Conservation (phyloP, 2,329 filamentous ascomycete genomes). For the Cadophora sp. region DNA sequence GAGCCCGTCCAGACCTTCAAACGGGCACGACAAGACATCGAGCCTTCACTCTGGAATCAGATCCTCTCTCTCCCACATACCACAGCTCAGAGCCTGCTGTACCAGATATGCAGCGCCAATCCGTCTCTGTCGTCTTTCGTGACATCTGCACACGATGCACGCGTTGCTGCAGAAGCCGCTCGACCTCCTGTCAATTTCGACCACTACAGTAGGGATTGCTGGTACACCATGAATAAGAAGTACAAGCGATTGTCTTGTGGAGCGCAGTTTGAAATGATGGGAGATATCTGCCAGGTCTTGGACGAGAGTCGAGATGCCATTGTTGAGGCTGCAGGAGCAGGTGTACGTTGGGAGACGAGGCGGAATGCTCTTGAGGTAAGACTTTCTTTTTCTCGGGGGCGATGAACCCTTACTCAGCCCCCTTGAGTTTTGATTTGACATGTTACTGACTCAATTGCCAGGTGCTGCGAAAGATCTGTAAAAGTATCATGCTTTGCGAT, state of each 20-base stretch:
- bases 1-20: conserved; percentile 10
- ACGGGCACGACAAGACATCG: conserved; percentile 3
- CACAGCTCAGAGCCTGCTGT: conserved; percentile 20
- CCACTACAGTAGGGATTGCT: conserved; percentile 26
- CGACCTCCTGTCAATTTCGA: conserved; percentile 27
- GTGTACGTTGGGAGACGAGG: conserved; percentile 28
- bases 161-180: conserved; percentile 22
- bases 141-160: conserved; percentile 18
- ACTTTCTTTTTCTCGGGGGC: conserved; percentile 1
- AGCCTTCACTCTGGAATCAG: conserved; percentile 17
- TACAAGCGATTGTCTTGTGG: conserved; percentile 23
- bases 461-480: conserved; percentile 26
- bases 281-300: conserved; percentile 20
- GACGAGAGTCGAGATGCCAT: conserved; percentile 22
- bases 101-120: conserved; percentile 22
- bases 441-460: conserved; percentile 2
- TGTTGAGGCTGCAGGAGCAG: conserved; percentile 24
- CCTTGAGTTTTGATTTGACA: neutral
- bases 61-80: conserved; percentile 22
- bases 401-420: neutral
- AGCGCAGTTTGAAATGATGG: conserved; percentile 24
- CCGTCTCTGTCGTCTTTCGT: conserved; percentile 14
- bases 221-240: conserved; percentile 26
- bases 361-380: conserved; percentile 25
- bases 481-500: conserved; percentile 30